Conservation (phyloP, 2,329 filamentous ascomycete genomes). For the Fusarium guadeloupense region DNA sequence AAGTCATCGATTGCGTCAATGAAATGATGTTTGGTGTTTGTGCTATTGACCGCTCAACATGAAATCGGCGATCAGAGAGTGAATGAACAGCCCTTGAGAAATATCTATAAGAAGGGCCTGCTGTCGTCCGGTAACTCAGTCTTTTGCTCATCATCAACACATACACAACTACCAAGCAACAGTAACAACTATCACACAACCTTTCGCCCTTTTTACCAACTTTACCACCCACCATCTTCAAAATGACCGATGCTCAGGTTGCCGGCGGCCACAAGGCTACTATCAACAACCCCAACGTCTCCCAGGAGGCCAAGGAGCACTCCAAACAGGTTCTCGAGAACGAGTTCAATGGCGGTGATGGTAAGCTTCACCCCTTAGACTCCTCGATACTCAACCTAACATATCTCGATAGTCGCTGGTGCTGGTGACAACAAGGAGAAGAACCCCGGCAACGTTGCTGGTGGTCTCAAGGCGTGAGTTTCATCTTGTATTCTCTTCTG, state of each 20-base stretch:
- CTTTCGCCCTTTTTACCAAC: not conserved
- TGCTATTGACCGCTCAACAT: not conserved
- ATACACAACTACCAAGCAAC: not conserved
- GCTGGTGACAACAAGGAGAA: conserved; percentile 53
- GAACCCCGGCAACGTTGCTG: conserved; percentile 63
- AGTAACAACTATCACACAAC: not conserved
- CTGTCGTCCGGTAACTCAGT: not conserved
- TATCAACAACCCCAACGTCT: conserved; percentile 65
- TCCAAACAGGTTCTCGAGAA: conserved; percentile 62
- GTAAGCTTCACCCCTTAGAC: conserved; percentile 33
- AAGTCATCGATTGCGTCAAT: conserved; percentile 37
- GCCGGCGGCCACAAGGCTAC: conserved; percentile 68
- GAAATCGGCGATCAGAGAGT: conserved; percentile 3
- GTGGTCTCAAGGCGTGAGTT: conserved; percentile 61
- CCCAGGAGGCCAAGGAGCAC: conserved; percentile 64
- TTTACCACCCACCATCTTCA: conserved; percentile 38
- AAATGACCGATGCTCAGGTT: conserved; percentile 61
- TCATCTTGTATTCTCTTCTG: not conserved
- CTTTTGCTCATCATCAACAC: not conserved
- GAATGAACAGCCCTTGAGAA: not conserved
- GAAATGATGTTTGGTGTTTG: conserved; percentile 4
- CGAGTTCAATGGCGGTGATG: conserved; percentile 55
- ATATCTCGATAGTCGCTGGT: conserved; percentile 39
- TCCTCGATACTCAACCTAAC: not conserved
- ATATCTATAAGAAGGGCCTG: conserved; percentile 27